These are phyloP conservation scores for Bauhinia variegata DNA, from an alignment of 306 rosid species.

Conservation along the genomic window DNA sequence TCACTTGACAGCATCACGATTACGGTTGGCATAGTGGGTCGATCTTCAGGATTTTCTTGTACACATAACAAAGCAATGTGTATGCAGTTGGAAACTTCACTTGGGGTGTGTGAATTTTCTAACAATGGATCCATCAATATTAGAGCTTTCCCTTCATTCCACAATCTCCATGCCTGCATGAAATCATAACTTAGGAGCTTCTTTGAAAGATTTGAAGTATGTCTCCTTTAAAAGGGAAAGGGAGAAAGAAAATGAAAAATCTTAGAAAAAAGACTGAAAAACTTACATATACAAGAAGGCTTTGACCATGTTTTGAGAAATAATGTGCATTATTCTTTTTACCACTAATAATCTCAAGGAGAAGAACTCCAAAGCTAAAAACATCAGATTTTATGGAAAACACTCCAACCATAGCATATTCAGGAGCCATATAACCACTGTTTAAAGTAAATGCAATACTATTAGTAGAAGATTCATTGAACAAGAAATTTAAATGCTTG, in stretches of 20 bases:
- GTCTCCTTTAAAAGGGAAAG: neutral
- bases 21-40: slow-evolving; percentile 33
- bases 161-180: slow-evolving; percentile 31
- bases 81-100: slow-evolving; percentile 26
- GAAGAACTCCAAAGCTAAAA: slow-evolving; percentile 23
- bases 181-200: neutral
- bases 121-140: slow-evolving; percentile 36
- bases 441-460: neutral
- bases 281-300: slow-evolving; percentile 19
- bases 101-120: neutral
- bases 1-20: slow-evolving; percentile 27
- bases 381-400: slow-evolving; percentile 16
- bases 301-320: neutral
- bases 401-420: too few relatives aligned
- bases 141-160: slow-evolving; percentile 32
- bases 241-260: too few relatives aligned
- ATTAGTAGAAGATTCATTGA: too few relatives aligned
- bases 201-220: too few relatives aligned
- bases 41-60: too few relatives aligned
- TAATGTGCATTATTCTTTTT: neutral
- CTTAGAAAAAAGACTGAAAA: neutral
- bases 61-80: slow-evolving; percentile 27
- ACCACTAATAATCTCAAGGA: slow-evolving; percentile 25
- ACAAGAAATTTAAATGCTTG: too few relatives aligned
- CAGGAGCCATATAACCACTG: slow-evolving; percentile 33